These are phyloP conservation scores for Atractiella rhizophila DNA, from an alignment of 768 basidiomycete species.

Conservation along the genomic window DNA sequence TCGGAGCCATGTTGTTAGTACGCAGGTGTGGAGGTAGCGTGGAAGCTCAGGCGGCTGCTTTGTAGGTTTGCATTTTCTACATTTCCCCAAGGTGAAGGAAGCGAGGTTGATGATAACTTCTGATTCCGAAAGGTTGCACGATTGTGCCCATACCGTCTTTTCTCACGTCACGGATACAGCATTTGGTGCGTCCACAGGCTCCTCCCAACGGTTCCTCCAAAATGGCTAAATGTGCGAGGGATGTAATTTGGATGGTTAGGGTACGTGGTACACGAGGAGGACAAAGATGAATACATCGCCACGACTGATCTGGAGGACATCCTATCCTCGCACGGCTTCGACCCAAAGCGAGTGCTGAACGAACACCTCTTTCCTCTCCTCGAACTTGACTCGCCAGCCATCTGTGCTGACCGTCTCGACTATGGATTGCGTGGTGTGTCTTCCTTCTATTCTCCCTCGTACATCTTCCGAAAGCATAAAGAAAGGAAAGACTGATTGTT, in stretches of 20 bases:
- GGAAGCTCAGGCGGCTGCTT: slow-evolving; percentile 10
- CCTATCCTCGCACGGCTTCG: background rate
- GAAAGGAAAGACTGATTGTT: too few relatives aligned
- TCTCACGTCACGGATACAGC: slow-evolving; percentile 6
- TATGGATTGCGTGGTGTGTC: background rate
- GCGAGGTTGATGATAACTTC: slow-evolving; percentile 1
- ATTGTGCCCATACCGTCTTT: slow-evolving; percentile 6
- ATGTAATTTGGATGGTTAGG: slow-evolving; percentile 6
- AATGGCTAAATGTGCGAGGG: background rate
- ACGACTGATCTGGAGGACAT: slow-evolving; percentile 7
- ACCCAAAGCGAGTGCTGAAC: background rate
- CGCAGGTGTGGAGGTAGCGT: slow-evolving; percentile 2
- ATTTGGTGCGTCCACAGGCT: too few relatives aligned
- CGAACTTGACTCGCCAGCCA: slow-evolving; percentile 5
- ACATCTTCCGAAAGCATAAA: background rate
- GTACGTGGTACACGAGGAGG: slow-evolving; percentile 11
- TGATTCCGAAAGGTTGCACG: background rate
- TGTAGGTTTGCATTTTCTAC: too few relatives aligned
- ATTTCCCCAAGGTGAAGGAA: too few relatives aligned
- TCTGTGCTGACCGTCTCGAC: slow-evolving; percentile 8
- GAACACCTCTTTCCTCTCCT: slow-evolving; percentile 7
- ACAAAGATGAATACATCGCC: slow-evolving; percentile 6
- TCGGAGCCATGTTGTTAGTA: slow-evolving; percentile 10
- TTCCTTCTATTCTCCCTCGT: background rate
- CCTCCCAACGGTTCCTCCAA: too few relatives aligned